Percentiles rank a stretch among this genome's conserved stretches.
These are phyloP conservation scores for Coffea eugenioides DNA, from an alignment of 257 asterid genomes.

Conservation along the genomic window DNA sequence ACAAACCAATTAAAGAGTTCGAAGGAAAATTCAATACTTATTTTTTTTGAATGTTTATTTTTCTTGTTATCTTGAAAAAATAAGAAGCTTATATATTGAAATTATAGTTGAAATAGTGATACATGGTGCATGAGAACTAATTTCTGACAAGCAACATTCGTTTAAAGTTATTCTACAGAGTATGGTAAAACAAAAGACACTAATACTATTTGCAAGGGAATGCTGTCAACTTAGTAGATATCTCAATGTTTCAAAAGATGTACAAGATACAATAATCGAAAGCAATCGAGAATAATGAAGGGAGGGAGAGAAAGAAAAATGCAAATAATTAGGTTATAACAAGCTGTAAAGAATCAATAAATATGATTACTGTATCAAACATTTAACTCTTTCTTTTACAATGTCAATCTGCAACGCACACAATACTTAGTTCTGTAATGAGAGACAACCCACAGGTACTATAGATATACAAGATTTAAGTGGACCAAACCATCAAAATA, in stretches of 20 bases:
- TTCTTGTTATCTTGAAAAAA: too few species aligned
- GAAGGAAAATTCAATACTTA: too few species aligned
- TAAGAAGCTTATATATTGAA: too few species aligned
- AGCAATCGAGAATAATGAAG: not conserved
- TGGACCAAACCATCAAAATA: not conserved
- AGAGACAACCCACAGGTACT: not conserved
- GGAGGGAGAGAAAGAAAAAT: not conserved
- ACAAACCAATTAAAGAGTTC: too few species aligned
- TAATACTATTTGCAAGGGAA: not conserved
- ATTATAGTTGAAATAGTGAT: too few species aligned
- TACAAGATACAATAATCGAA: not conserved
- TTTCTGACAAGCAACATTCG: too few species aligned
- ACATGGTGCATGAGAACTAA: too few species aligned
- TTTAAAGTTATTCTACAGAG: too few species aligned
- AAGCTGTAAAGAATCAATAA: conserved; percentile 4
- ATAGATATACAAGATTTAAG: conserved; percentile 4
- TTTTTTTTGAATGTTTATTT: too few species aligned
- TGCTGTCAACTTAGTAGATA: too few species aligned
- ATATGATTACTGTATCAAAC: not conserved
- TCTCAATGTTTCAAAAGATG: not conserved
- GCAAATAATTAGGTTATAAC: too few species aligned
- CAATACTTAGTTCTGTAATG: not conserved
- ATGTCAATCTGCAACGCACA: conserved; percentile 9
- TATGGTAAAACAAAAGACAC: too few species aligned
- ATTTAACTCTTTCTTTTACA: conserved; percentile 3